Evolutionary conservation across 1,284 basidiomycete species (phyloP), one percentile per base, ranked within the genome.

Genomic region (Fistulina hepatica): DNA sequence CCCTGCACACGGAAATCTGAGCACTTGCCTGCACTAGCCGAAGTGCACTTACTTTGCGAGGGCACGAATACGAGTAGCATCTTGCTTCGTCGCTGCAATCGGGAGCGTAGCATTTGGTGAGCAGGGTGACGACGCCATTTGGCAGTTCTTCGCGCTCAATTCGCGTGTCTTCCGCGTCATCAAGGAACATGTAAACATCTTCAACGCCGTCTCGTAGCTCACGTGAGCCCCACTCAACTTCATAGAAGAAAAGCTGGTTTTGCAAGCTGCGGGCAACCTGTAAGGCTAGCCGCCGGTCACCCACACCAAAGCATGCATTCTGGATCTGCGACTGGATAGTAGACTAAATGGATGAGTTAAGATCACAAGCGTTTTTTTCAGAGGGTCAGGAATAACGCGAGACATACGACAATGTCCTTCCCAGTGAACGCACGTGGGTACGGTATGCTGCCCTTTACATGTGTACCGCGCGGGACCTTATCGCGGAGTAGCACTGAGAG

Each of bases 101-200:
- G 2, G 88, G 76, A 2, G 81, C 75, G 55, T 94, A 94, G 56
- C 90, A 94, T 52, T 73, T 77, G 6, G 89, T 89, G 37, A 90
- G 55, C 45, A 76, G 65, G 2, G 82, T 89, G 34, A 86, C 68
- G 4, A 92, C 81, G 5, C 80, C 84, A 1, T 83, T 90, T 1
- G 92, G 92, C 5, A 95, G 60, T 52, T 92, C 90, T 44, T 81
- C 80, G 37, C 71, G 66, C 50, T 81, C 73, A 43, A 59, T 65
- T 35, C 56, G 67, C 2, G 65, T 59, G 16, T 79, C 78, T 40
- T 81, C 81, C 44, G 79, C 73, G 49, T 95, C 92, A 45, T 91
- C 90, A 58, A 92, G 68, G 63, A 98, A 97, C 73, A 89, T 91
- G 60, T 91, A 97, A 5, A 97, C 91, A 49, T 95, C 90, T 49